A percentile compares a stretch with the other conserved stretches of the same genome.
These are phyloP conservation scores for Penicillium ucsense DNA, from an alignment of 495 filamentous ascomycete species.

Conservation along the genomic window DNA sequence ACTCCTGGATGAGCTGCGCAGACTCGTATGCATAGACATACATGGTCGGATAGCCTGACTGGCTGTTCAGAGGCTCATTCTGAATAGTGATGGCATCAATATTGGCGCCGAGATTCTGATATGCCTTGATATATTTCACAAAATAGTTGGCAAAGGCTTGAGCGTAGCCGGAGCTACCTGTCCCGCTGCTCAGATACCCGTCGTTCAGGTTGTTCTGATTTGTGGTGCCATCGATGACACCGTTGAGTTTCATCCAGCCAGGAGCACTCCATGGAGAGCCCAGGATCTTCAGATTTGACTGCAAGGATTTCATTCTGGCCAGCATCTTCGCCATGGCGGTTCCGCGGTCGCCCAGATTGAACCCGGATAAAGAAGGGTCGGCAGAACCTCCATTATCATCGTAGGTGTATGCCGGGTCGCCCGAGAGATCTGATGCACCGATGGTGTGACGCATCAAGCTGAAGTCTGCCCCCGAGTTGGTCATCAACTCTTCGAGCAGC, in stretches of 20 bases:
- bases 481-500: slow-evolving; percentile 40
- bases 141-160: slow-evolving; percentile 44
- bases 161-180: slow-evolving; percentile 25
- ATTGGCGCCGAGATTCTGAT: slow-evolving; percentile 25
- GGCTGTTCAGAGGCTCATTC: slow-evolving; percentile 48
- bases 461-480: slow-evolving; percentile 37
- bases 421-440: slow-evolving; percentile 42
- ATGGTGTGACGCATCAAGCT: slow-evolving; percentile 45
- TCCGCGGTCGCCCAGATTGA: slow-evolving; percentile 40
- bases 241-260: slow-evolving; percentile 50
- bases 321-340: slow-evolving; percentile 38
- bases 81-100: slow-evolving; percentile 48
- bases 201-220: slow-evolving; percentile 43
- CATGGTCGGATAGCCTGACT: slow-evolving; percentile 45
- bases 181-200: slow-evolving; percentile 17
- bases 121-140: slow-evolving; percentile 47
- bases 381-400: slow-evolving; percentile 34
- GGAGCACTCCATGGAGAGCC: slow-evolving; percentile 46
- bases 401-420: slow-evolving; percentile 40
- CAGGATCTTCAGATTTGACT: slow-evolving; percentile 35
- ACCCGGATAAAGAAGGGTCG: slow-evolving; percentile 31
- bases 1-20: slow-evolving; percentile 35
- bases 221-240: slow-evolving; percentile 36
- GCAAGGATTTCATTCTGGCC: slow-evolving; percentile 18
- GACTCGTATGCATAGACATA: slow-evolving; percentile 42